A percentile compares a stretch with the other conserved stretches of the same genome.
Conservation (phyloP, 257 asterid genomes). For the Nicotiana tomentosiformis region DNA sequence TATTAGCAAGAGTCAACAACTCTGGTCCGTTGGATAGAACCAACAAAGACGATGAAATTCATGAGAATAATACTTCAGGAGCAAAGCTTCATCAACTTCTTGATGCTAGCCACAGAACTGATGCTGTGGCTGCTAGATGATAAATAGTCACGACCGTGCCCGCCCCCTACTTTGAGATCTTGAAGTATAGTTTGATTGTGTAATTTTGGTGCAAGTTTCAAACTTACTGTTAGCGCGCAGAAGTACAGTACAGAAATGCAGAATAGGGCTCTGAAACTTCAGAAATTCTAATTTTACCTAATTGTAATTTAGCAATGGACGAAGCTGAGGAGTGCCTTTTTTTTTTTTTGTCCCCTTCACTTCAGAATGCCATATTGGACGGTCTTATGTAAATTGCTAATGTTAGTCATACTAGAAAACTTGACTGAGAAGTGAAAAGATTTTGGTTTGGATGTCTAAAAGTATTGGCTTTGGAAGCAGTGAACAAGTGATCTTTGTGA, state of each 20-base stretch:
- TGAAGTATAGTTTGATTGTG: neutral
- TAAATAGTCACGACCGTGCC: neutral
- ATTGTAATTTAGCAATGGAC: neutral
- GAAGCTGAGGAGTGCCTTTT: neutral
- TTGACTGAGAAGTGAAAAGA: neutral
- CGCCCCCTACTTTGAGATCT: neutral
- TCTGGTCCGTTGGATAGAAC: slow-evolving; percentile 28
- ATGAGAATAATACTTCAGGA: slow-evolving; percentile 40
- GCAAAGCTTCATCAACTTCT: slow-evolving; percentile 85
- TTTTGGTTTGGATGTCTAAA: neutral
- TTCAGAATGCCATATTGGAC: neutral
- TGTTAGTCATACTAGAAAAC: neutral
- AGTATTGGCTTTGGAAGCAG: neutral
- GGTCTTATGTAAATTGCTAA: neutral
- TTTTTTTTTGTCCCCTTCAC: neutral
- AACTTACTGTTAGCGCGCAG: slow-evolving; percentile 52
- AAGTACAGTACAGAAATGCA: neutral
- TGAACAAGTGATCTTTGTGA: neutral
- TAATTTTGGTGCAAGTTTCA: slow-evolving; percentile 59
- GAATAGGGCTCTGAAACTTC: neutral
- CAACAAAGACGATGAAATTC: slow-evolving; percentile 42
- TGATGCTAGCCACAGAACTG: slow-evolving; percentile 49
- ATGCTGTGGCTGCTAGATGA: slow-evolving; percentile 89
- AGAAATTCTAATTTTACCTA: neutral
- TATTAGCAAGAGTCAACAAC: slow-evolving; percentile 74